These are phyloP conservation scores for Hypoxylon sp. DNA, from an alignment of 2,329 filamentous ascomycete genomes.

Conservation along the genomic window DNA sequence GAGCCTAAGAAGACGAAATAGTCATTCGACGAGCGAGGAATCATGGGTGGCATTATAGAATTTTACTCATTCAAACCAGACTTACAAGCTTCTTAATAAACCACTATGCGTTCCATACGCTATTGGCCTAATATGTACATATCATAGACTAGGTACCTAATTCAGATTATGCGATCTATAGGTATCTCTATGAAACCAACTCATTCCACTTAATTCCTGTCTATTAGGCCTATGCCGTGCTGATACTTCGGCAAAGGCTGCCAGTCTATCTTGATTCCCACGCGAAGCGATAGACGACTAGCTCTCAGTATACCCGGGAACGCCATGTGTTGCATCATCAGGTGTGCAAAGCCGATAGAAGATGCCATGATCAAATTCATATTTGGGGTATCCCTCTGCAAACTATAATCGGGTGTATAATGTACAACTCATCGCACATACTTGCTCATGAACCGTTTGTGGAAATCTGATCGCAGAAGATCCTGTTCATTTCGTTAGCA, in stretches of 20 bases:
- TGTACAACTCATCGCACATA: slow-evolving; percentile 66
- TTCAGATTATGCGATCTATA: not conserved
- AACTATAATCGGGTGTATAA: slow-evolving; percentile 8
- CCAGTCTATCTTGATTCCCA: not conserved
- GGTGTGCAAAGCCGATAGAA: not conserved
- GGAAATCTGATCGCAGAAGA: slow-evolving; percentile 93
- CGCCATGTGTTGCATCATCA: not conserved
- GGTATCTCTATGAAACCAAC: not conserved
- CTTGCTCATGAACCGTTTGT: slow-evolving; percentile 93
- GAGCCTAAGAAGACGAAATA: slow-evolving; percentile 50
- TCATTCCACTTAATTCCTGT: not conserved
- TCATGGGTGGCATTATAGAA: not conserved
- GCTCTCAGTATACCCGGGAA: not conserved
- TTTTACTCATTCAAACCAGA: not conserved
- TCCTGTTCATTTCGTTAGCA: slow-evolving; percentile 68
- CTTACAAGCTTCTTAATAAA: not conserved
- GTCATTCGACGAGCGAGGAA: not conserved
- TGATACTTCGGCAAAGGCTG: not conserved
- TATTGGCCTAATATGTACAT: no score
- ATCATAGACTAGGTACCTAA: not conserved
- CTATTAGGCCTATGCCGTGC: not conserved
- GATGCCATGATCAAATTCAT: not conserved
- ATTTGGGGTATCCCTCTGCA: slow-evolving; percentile 10
- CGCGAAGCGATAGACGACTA: not conserved
- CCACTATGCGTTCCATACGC: not conserved